phyloP scores from a whole-genome alignment of 345 rosid genomes.

The Arabis hirsuta region DNA sequence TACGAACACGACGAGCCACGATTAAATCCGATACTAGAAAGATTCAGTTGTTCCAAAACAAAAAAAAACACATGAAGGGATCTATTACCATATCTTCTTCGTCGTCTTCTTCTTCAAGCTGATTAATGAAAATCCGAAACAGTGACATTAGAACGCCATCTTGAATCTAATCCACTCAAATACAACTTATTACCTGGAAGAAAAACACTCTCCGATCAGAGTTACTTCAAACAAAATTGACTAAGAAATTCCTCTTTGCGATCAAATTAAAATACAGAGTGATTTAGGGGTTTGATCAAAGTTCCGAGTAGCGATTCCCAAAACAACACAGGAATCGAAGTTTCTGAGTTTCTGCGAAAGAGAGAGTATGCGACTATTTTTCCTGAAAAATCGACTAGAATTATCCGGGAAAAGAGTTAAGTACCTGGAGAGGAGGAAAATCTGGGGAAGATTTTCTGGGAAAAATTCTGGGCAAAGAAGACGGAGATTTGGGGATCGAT shows the following conservation, averaged over 20 bases:
- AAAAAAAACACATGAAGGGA: background rate
- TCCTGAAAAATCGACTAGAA: background rate
- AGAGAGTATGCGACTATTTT: conserved; percentile 10
- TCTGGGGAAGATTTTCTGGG: conserved; percentile 10
- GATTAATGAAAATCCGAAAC: conserved; percentile 61
- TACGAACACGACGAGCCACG: background rate
- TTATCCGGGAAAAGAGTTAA: background rate
- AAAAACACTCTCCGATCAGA: conserved; percentile 20
- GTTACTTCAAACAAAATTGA: conserved; percentile 5
- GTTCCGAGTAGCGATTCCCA: background rate
- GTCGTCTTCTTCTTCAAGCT: conserved; percentile 59
- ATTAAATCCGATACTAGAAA: background rate
- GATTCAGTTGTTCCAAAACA: background rate
- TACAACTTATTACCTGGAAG: conserved; percentile 28
- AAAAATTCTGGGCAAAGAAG: background rate
- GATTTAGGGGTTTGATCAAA: background rate
- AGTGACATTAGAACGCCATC: conserved; percentile 61
- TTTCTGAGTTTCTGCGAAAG: background rate
- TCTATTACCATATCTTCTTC: conserved; percentile 61
- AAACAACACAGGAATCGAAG: conserved; percentile 2
- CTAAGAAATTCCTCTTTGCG: background rate
- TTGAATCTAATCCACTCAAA: conserved; percentile 28
- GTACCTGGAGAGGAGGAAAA: conserved; percentile 40
- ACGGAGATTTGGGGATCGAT: conserved; percentile 19
- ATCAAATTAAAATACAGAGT: background rate